Percentiles rank a stretch among this genome's conserved stretches.
Conservation (phyloP, 495 filamentous ascomycete species). For the Penicillium antarcticum region DNA sequence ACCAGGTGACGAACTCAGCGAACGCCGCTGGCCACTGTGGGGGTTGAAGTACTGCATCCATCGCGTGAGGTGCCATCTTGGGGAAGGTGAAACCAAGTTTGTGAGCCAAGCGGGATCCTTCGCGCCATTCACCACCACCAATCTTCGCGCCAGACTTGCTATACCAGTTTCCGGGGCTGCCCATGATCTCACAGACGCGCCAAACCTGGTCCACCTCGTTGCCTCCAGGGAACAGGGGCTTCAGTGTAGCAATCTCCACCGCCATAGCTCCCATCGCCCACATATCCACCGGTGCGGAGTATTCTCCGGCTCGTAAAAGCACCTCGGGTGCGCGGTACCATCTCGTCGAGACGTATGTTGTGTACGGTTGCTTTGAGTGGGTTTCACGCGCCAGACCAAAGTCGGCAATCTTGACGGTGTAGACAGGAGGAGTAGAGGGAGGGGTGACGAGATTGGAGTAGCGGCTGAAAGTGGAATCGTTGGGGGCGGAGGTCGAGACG, state of each 20-base stretch:
- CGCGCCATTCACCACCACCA: slow-evolving; percentile 96
- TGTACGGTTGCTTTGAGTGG: slow-evolving; percentile 92
- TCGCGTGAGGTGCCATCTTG: slow-evolving; percentile 96
- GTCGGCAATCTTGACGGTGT: slow-evolving; percentile 98
- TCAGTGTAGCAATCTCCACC: slow-evolving; percentile 95
- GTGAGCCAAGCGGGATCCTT: slow-evolving; percentile 85
- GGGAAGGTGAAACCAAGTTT: slow-evolving; percentile 99
- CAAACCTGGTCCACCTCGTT: slow-evolving; percentile 99
- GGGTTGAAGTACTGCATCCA: slow-evolving; percentile 87
- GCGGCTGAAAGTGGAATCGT: slow-evolving; percentile 81
- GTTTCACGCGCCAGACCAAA: slow-evolving; percentile 98
- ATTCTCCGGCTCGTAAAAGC: slow-evolving; percentile 89
- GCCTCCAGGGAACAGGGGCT: slow-evolving; percentile 93
- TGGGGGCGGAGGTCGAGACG: slow-evolving; percentile 84
- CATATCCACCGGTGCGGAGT: slow-evolving; percentile 97
- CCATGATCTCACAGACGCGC: slow-evolving; percentile 99
- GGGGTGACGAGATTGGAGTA: slow-evolving; percentile 94
- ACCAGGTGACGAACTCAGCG: slow-evolving; percentile 94
- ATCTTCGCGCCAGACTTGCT: slow-evolving; percentile 82
- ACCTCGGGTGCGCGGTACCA: slow-evolving; percentile 99
- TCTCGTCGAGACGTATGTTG: slow-evolving; percentile 95
- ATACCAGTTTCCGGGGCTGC: slow-evolving; percentile 97
- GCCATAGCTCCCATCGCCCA: slow-evolving; percentile 99
- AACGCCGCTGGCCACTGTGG: slow-evolving; percentile 91
- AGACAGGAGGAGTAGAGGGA: slow-evolving; percentile 86